Conservation (phyloP, 108 stramenopile species). For the Cyclostephanos tholiformis region DNA sequence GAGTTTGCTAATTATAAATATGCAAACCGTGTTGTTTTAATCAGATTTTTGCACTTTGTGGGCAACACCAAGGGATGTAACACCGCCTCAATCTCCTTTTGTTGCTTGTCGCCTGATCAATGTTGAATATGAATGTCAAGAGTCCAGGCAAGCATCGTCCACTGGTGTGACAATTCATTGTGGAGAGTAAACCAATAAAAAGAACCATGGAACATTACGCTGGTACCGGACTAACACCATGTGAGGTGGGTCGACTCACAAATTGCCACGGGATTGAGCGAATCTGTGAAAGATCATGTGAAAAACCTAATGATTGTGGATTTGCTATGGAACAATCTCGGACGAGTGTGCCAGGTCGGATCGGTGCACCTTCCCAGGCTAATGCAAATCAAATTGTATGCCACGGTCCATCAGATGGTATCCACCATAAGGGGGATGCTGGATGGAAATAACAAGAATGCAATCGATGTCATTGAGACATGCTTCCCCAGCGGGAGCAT, state of each 20-base stretch:
- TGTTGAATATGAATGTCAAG: too few relatives aligned
- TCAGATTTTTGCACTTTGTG: too few relatives aligned
- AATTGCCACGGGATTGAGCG: slow-evolving; percentile 56
- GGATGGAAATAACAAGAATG: slow-evolving; percentile 41
- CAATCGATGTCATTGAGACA: slow-evolving; percentile 86
- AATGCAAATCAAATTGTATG: slow-evolving; percentile 94
- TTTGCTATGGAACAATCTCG: slow-evolving; percentile 93
- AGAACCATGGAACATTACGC: slow-evolving; percentile 80
- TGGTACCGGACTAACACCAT: slow-evolving; percentile 36
- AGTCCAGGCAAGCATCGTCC: background rate
- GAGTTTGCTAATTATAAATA: too few relatives aligned
- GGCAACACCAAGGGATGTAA: too few relatives aligned
- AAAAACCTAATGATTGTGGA: slow-evolving; percentile 99
- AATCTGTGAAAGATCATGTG: slow-evolving; percentile 82
- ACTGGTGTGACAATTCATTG: slow-evolving; percentile 36
- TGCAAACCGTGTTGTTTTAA: too few relatives aligned
- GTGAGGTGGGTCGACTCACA: slow-evolving; percentile 55
- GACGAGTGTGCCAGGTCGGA: slow-evolving; percentile 87
- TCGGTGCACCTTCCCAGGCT: slow-evolving; percentile 91
- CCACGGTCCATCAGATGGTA: slow-evolving; percentile 97
- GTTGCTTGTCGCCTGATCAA: slow-evolving; percentile 92
- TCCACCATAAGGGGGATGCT: slow-evolving; percentile 85
- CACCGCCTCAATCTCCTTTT: slow-evolving; percentile 68
- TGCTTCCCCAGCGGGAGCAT: slow-evolving; percentile 97
- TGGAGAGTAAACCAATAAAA: slow-evolving; percentile 98